Evolutionary conservation across 1,284 basidiomycete species (phyloP).

Genomic region (Tausonia pullulans): DNA sequence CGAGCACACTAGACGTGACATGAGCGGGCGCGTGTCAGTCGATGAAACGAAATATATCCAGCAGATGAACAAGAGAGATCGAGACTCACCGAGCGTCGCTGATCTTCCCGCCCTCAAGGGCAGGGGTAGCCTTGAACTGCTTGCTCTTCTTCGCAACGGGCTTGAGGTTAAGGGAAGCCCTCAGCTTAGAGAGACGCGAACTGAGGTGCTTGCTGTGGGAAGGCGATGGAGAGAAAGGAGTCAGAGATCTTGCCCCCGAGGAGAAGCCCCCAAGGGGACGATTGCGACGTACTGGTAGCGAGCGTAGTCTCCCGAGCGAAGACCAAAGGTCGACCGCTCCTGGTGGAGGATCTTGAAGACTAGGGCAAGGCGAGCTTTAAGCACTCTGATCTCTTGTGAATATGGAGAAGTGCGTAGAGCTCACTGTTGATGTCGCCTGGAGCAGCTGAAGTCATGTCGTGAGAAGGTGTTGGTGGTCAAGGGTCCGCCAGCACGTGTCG

Average conservation of each 20-base stretch:
- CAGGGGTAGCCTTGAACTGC: constrained; percentile 71
- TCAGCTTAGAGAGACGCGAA: constrained; percentile 10
- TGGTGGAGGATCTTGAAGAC: constrained; percentile 75
- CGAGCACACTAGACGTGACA: constrained; percentile 38
- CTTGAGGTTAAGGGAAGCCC: constrained; percentile 35
- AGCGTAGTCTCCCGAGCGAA: constrained; percentile 75
- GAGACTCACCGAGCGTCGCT: constrained; percentile 69
- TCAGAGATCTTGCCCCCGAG: too few species aligned
- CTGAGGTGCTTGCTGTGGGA: constrained; percentile 10
- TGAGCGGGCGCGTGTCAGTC: not conserved
- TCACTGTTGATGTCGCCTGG: constrained; percentile 5
- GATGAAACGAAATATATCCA: not conserved
- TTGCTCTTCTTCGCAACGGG: constrained; percentile 39
- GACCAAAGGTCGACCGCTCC: constrained; percentile 79
- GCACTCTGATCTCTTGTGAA: not conserved
- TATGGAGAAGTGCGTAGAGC: not conserved
- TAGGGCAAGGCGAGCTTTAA: constrained; percentile 25
- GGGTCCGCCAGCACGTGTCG: too few species aligned
- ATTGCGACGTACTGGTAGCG: constrained; percentile 57
- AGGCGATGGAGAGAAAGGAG: not conserved
- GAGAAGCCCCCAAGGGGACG: too few species aligned
- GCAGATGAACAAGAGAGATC: not conserved
- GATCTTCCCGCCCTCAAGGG: constrained; percentile 50
- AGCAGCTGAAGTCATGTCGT: too few species aligned
- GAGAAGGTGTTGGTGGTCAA: too few species aligned